Evolutionary conservation across 768 basidiomycete species (phyloP).

Genomic region (Mycena latifolia): DNA sequence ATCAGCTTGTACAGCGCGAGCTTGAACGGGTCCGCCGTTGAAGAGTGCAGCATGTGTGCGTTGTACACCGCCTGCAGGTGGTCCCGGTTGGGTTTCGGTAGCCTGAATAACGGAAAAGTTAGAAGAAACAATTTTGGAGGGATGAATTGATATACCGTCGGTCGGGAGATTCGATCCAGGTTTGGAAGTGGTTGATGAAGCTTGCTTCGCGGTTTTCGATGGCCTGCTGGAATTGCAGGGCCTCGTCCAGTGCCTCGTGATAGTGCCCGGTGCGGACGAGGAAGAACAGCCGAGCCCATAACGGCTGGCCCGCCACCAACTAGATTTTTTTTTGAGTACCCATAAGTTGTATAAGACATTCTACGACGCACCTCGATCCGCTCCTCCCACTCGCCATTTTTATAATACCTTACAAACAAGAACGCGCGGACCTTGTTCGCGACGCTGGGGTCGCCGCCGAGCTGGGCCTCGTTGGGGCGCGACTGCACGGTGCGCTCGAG

Average conservation of each 20-base stretch:
- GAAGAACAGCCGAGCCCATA: slow-evolving; percentile 97
- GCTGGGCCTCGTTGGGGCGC: slow-evolving; percentile 83
- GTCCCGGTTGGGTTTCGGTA: slow-evolving; percentile 82
- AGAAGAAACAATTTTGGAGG: slow-evolving; percentile 9
- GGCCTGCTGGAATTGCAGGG: slow-evolving; percentile 74
- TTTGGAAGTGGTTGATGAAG: slow-evolving; percentile 85
- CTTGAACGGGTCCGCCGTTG: slow-evolving; percentile 94
- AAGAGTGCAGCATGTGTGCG: slow-evolving; percentile 90
- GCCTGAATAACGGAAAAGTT: slow-evolving; percentile 53
- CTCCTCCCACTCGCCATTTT: slow-evolving; percentile 88
- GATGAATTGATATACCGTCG: slow-evolving; percentile 67
- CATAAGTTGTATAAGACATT: too few relatives aligned
- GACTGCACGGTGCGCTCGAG: slow-evolving; percentile 87
- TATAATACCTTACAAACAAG: slow-evolving; percentile 82
- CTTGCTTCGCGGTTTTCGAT: slow-evolving; percentile 84
- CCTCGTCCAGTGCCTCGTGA: slow-evolving; percentile 85
- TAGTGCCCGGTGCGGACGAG: slow-evolving; percentile 89
- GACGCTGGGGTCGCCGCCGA: slow-evolving; percentile 93
- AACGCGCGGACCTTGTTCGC: slow-evolving; percentile 93
- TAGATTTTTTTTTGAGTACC: too few relatives aligned
- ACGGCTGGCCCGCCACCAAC: slow-evolving; percentile 87
- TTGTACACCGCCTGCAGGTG: slow-evolving; percentile 86
- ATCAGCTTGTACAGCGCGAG: slow-evolving; percentile 96
- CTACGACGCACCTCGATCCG: slow-evolving; percentile 83
- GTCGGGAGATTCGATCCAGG: slow-evolving; percentile 87